These are phyloP conservation scores for Mortierella sp. DNA, from an alignment of 371 early-diverging fungal species.

Conservation along the genomic window DNA sequence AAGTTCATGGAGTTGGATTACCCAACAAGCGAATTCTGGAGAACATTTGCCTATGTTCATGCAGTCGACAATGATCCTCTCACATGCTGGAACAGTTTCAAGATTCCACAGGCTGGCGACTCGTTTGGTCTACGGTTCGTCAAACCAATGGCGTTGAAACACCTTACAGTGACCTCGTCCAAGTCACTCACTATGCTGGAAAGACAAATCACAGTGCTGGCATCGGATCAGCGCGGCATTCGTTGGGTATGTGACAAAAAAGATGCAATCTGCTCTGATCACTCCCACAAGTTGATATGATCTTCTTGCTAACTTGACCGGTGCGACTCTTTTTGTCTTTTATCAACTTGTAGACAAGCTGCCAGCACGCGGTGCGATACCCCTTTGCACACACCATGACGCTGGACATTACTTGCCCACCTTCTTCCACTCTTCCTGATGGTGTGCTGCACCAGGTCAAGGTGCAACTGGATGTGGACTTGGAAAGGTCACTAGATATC, in stretches of 20 bases:
- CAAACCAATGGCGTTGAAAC: constrained; percentile 33
- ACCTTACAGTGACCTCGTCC: constrained; percentile 22
- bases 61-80: constrained; percentile 64
- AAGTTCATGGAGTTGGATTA: constrained; percentile 51
- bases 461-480: constrained; percentile 25
- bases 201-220: constrained; percentile 24
- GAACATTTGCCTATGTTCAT: constrained; percentile 59
- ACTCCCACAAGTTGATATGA: too few species aligned
- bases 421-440: constrained; percentile 4
- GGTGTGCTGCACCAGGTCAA: constrained; percentile 33
- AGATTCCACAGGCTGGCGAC: constrained; percentile 59
- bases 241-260: too few species aligned
- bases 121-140: constrained; percentile 66
- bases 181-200: constrained; percentile 21
- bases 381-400: constrained; percentile 36
- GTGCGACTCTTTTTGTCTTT: too few species aligned
- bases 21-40: constrained; percentile 57
- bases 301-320: too few species aligned
- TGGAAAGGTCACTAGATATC: constrained; percentile 45
- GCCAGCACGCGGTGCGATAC: constrained; percentile 30
- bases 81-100: constrained; percentile 69
- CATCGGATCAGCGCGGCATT: too few species aligned
- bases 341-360: constrained; percentile 35
- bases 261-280: too few species aligned
- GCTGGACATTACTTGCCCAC: constrained; percentile 38